Percentiles rank a stretch among this genome's conserved stretches.
Evolutionary conservation across 192 early-diverging fungal genomes (phyloP).

Genomic region (Coemansia sp.): DNA sequence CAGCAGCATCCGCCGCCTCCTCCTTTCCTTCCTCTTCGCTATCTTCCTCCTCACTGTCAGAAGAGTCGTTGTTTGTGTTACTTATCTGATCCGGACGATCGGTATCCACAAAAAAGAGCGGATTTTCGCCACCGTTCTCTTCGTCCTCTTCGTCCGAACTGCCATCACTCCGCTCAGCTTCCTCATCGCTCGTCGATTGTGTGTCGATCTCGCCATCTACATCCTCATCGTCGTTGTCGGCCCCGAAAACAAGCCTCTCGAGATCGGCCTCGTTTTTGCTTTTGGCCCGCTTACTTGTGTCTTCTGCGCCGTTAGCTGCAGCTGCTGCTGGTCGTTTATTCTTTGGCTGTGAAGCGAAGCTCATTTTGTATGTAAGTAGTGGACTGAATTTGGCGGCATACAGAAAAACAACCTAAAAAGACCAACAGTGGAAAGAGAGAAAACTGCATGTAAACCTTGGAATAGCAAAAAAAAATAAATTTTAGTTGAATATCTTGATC

Average conservation of each 20-base stretch:
- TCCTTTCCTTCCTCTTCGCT: conserved; percentile 34
- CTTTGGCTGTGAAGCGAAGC: conserved; percentile 5
- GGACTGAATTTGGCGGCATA: background rate
- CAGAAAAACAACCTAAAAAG: background rate
- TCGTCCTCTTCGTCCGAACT: conserved; percentile 7
- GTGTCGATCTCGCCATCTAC: conserved; percentile 14
- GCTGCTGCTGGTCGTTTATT: conserved; percentile 12
- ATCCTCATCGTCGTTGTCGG: conserved; percentile 53
- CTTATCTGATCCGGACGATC: conserved; percentile 11
- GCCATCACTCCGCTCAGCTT: background rate
- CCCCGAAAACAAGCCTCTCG: conserved; percentile 79
- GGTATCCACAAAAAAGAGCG: conserved; percentile 48
- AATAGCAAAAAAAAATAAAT: background rate
- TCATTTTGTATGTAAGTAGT: background rate
- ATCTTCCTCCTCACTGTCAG: conserved; percentile 21
- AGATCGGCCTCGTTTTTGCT: conserved; percentile 72
- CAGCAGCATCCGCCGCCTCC: conserved; percentile 26
- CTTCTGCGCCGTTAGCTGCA: conserved; percentile 6
- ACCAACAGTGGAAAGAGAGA: background rate
- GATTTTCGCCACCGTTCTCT: conserved; percentile 5
- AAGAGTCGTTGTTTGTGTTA: background rate
- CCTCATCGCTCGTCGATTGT: background rate
- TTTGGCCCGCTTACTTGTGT: conserved; percentile 43
- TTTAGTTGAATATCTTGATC: background rate
- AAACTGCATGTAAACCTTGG: no score